A percentile compares a stretch with the other conserved stretches of the same genome.
Conservation (phyloP, 176 grass and related monocot genomes). For the Oryza glumipatula region DNA sequence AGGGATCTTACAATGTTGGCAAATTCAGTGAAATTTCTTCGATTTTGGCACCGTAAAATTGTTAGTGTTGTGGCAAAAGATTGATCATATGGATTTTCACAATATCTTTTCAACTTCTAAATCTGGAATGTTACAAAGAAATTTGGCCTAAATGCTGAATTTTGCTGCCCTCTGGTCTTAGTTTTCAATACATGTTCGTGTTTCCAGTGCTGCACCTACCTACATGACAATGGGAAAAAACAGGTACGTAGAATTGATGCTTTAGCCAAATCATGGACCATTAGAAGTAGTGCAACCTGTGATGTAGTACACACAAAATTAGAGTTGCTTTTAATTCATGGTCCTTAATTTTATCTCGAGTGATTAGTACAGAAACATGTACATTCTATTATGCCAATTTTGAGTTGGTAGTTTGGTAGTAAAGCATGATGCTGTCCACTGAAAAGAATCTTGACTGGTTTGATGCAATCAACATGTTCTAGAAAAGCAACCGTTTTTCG, state of each 20-base stretch:
- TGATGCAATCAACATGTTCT: background rate
- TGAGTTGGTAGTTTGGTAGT: background rate
- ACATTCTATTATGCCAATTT: background rate
- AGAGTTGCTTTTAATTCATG: background rate
- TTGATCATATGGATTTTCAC: background rate
- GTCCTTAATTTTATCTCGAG: background rate
- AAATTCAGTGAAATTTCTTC: background rate
- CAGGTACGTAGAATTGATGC: background rate
- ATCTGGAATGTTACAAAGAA: background rate
- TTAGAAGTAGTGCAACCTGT: background rate
- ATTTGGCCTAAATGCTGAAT: background rate
- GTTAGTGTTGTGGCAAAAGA: background rate
- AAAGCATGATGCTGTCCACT: background rate
- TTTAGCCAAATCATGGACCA: background rate
- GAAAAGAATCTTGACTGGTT: background rate
- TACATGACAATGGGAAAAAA: background rate
- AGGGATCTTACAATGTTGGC: background rate
- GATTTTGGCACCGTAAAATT: background rate
- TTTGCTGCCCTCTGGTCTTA: background rate
- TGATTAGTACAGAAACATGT: background rate
- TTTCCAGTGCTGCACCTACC: no score
- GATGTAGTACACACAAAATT: background rate
- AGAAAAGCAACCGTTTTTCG: conserved; percentile 1
- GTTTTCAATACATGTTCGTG: background rate
- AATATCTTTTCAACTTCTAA: background rate